Evolutionary conservation across 2,329 filamentous ascomycete genomes (phyloP).

Genomic region (Hymenoscyphus salicellus): DNA sequence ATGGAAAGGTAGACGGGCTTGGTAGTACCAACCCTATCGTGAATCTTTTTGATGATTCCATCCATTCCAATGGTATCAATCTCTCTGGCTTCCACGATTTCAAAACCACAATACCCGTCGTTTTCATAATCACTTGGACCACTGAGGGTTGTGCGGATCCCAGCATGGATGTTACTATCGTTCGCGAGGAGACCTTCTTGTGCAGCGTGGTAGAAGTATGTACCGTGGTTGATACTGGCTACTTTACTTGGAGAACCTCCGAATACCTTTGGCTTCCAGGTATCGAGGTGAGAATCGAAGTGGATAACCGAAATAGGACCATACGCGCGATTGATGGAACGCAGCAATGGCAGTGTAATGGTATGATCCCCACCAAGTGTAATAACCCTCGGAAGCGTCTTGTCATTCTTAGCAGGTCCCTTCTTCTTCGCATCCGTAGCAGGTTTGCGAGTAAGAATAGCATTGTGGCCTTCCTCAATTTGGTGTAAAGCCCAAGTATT

Average conservation of each 20-base stretch:
- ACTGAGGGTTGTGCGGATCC: slow-evolving; percentile 78
- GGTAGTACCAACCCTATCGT: slow-evolving; percentile 68
- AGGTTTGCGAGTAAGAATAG: slow-evolving; percentile 67
- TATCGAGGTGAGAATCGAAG: slow-evolving; percentile 64
- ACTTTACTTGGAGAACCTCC: slow-evolving; percentile 74
- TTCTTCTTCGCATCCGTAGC: slow-evolving; percentile 63
- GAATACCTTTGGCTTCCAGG: slow-evolving; percentile 82
- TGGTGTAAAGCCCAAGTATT: slow-evolving; percentile 78
- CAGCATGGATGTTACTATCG: slow-evolving; percentile 83
- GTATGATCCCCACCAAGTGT: slow-evolving; percentile 68
- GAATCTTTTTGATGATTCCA: slow-evolving; percentile 76
- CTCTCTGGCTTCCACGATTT: slow-evolving; percentile 74
- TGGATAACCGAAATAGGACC: slow-evolving; percentile 61
- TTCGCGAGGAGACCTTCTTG: slow-evolving; percentile 76
- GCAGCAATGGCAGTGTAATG: slow-evolving; percentile 57
- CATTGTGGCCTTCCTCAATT: slow-evolving; percentile 81
- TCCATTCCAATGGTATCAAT: slow-evolving; percentile 66
- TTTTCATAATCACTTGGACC: slow-evolving; percentile 80
- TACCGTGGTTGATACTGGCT: slow-evolving; percentile 80
- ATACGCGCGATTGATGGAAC: slow-evolving; percentile 59
- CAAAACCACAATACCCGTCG: slow-evolving; percentile 79
- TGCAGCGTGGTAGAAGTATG: slow-evolving; percentile 81
- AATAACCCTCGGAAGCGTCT: slow-evolving; percentile 76
- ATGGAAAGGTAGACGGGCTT: slow-evolving; percentile 78
- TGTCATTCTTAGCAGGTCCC: slow-evolving; percentile 69